Conservation (phyloP, 2,329 filamentous ascomycete species). For the Fusarium austroafricanum region DNA sequence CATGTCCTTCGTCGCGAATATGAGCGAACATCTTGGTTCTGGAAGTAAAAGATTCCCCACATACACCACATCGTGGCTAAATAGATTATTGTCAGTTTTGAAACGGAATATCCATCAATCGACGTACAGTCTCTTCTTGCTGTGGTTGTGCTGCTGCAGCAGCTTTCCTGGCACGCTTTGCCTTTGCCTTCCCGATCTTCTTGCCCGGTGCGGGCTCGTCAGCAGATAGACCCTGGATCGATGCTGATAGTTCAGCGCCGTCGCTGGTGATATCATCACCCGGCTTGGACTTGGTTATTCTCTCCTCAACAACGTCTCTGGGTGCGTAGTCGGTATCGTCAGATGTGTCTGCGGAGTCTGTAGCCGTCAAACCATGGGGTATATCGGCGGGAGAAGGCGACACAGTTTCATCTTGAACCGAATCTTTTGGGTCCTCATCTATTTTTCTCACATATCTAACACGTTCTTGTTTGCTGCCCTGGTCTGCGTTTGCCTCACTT, state of each 20-base stretch:
- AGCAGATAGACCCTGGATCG: constrained; percentile 44
- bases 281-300: constrained; percentile 46
- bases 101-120: neutral
- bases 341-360: constrained; percentile 30
- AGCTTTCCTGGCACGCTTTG: constrained; percentile 62
- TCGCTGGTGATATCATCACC: neutral
- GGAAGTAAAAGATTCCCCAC: constrained; percentile 64
- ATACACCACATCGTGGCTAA: constrained; percentile 59
- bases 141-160: constrained; percentile 51
- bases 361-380: constrained; percentile 4
- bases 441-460: neutral
- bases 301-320: constrained; percentile 56
- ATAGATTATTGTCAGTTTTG: neutral
- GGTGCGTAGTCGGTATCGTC: constrained; percentile 61
- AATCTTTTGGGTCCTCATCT: neutral
- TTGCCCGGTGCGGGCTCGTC: constrained; percentile 45
- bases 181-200: constrained; percentile 64
- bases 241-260: constrained; percentile 27
- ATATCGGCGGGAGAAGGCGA: neutral
- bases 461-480: neutral
- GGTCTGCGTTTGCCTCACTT: neutral
- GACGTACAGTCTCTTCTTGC: constrained; percentile 52
- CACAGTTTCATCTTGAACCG: neutral
- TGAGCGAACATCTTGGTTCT: constrained; percentile 80
- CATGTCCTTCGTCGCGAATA: constrained; percentile 74